A percentile compares a stretch with the other conserved stretches of the same genome.
Conservation (phyloP, 805 yeast species). For the Kazachstania psychrophila region DNA sequence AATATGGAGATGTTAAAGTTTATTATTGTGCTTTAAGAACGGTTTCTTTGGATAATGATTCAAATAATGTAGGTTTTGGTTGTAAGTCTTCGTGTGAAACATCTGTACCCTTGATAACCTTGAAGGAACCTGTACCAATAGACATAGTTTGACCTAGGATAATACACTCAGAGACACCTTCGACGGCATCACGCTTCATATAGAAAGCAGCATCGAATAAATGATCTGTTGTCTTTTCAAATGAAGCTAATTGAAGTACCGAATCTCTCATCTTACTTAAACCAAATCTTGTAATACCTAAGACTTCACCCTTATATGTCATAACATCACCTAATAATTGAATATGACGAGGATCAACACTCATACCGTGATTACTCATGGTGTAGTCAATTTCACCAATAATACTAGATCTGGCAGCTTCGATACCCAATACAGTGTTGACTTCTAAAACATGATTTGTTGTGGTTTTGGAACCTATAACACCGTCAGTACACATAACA, state of each 20-base stretch:
- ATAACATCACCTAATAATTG: constrained; percentile 95
- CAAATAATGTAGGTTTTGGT: constrained; percentile 40
- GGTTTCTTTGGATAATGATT: constrained; percentile 29
- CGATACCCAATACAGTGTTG: constrained; percentile 84
- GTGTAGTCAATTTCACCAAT: constrained; percentile 93
- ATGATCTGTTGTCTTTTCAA: constrained; percentile 97
- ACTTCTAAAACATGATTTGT: constrained; percentile 93
- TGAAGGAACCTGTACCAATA: constrained; percentile 95
- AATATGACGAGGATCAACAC: constrained; percentile 98
- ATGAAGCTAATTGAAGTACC: constrained; percentile 91
- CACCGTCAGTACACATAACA: constrained; percentile 97
- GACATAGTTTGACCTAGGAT: constrained; percentile 96
- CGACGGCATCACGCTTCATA: constrained; percentile 91
- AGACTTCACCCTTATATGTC: constrained; percentile 97
- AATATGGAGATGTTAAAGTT: too few relatives aligned
- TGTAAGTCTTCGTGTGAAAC: constrained; percentile 36
- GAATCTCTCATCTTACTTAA: constrained; percentile 97
- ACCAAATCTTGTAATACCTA: constrained; percentile 97
- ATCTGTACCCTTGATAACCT: constrained; percentile 56
- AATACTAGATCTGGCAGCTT: constrained; percentile 92
- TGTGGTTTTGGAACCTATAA: constrained; percentile 72
- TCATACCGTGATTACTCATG: constrained; percentile 99
- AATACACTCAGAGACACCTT: constrained; percentile 97
- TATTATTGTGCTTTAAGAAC: constrained; percentile 1
- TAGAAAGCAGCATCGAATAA: constrained; percentile 96